A percentile compares a stretch with the other conserved stretches of the same genome.
Conservation (phyloP, 495 filamentous ascomycete species). For the Penicillium bovifimosum region DNA sequence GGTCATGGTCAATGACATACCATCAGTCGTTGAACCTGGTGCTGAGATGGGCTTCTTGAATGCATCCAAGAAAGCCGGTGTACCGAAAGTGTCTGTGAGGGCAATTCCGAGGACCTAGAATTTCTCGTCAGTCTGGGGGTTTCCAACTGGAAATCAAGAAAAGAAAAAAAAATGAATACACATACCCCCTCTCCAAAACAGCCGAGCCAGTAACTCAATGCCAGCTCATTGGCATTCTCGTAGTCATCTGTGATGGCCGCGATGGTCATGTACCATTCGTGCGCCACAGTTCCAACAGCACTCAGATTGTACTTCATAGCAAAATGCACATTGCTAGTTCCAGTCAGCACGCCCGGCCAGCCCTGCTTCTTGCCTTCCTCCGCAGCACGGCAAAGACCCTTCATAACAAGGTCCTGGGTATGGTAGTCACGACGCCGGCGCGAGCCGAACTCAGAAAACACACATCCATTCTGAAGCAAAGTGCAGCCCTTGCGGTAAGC, state of each 20-base stretch:
- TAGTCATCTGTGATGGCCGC: conserved; percentile 90
- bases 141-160: background rate
- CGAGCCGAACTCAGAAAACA: conserved; percentile 91
- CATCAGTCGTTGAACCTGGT: conserved; percentile 12
- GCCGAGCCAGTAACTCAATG: conserved; percentile 78
- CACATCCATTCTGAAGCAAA: conserved; percentile 74
- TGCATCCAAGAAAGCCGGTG: conserved; percentile 77
- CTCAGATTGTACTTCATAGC: conserved; percentile 82
- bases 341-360: conserved; percentile 65
- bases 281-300: conserved; percentile 89
- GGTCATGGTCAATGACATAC: conserved; percentile 32
- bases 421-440: conserved; percentile 85
- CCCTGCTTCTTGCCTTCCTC: conserved; percentile 58
- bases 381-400: conserved; percentile 69
- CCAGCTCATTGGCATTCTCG: conserved; percentile 71
- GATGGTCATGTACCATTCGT: conserved; percentile 99
- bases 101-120: conserved; percentile 76
- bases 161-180: background rate
- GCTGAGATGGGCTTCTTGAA: conserved; percentile 59
- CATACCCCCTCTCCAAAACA: conserved; percentile 82
- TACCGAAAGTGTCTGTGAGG: conserved; percentile 97
- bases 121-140: conserved; percentile 1
- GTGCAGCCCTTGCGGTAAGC: conserved; percentile 71
- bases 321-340: conserved; percentile 95
- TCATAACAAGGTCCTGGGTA: conserved; percentile 88